Evolutionary conservation across 192 early-diverging fungal species (phyloP).

Genomic region (Jimgerdemannia flammicorona): DNA sequence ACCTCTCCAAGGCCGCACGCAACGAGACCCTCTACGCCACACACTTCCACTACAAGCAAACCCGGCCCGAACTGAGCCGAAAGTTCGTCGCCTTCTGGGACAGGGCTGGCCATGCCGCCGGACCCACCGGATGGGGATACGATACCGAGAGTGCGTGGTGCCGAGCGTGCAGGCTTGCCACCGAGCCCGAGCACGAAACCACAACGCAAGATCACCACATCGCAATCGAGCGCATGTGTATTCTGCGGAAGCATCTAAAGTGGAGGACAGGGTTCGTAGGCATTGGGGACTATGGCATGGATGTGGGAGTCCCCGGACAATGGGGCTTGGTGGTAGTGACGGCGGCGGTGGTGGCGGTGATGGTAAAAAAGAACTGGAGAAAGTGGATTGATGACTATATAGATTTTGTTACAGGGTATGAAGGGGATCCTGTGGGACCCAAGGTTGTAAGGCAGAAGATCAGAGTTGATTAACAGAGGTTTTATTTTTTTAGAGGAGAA

Average conservation of each 20-base stretch:
- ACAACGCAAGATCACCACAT: neutral
- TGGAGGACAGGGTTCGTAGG: neutral
- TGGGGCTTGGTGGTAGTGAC: neutral
- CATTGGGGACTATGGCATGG: neutral
- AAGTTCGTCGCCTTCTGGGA: neutral
- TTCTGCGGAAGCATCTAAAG: neutral
- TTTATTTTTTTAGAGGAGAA: too few species aligned
- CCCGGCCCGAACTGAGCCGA: neutral
- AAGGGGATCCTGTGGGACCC: neutral
- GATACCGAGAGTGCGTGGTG: neutral
- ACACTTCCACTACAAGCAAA: neutral
- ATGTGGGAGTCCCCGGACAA: neutral
- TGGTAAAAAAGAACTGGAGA: neutral
- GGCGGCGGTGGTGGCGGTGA: neutral
- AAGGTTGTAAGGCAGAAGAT: too few species aligned
- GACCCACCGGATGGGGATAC: neutral
- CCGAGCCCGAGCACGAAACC: neutral
- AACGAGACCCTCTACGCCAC: slow-evolving; percentile 10
- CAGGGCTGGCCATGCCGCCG: neutral
- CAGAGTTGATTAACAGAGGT: too few species aligned
- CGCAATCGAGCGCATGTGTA: neutral
- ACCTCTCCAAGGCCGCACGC: slow-evolving; percentile 9
- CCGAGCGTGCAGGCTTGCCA: neutral
- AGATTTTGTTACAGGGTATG: neutral
- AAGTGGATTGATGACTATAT: neutral